These are phyloP conservation scores for Amanita fuliginea DNA, from an alignment of 768 basidiomycete genomes.

Conservation along the genomic window DNA sequence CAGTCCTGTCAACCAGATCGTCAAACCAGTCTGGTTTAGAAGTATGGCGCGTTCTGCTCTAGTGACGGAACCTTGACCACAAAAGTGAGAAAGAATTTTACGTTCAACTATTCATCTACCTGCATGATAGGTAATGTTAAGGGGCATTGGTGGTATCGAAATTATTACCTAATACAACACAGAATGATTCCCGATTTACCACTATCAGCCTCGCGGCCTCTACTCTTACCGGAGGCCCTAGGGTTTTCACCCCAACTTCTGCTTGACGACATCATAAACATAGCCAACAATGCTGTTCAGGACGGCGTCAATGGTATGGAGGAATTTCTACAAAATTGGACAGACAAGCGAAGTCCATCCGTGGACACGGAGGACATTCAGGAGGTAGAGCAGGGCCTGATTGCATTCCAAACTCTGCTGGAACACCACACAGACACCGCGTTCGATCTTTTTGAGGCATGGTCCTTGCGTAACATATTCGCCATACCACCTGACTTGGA, in stretches of 20 bases:
- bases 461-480: slow-evolving; percentile 85
- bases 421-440: slow-evolving; percentile 85
- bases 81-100: background rate
- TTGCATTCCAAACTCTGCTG: slow-evolving; percentile 80
- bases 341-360: slow-evolving; percentile 29
- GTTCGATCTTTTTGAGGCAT: slow-evolving; percentile 86
- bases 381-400: slow-evolving; percentile 70
- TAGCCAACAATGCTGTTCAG: slow-evolving; percentile 68
- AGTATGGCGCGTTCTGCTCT: slow-evolving; percentile 53
- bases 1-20: slow-evolving; percentile 95
- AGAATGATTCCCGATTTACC: background rate
- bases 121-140: slow-evolving; percentile 10
- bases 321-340: slow-evolving; percentile 65
- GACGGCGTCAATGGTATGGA: slow-evolving; percentile 76
- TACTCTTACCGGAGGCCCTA: slow-evolving; percentile 61
- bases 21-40: slow-evolving; percentile 75
- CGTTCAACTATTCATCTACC: slow-evolving; percentile 7
- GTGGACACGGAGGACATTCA: slow-evolving; percentile 45
- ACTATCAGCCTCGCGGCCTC: slow-evolving; percentile 20
- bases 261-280: slow-evolving; percentile 80
- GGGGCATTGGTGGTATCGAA: background rate
- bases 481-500: slow-evolving; percentile 59
- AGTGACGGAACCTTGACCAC: slow-evolving; percentile 55
- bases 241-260: slow-evolving; percentile 79
- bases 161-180: background rate